Conservation (phyloP, 1,139 yeast genomes). For the Ashbya aceris region DNA sequence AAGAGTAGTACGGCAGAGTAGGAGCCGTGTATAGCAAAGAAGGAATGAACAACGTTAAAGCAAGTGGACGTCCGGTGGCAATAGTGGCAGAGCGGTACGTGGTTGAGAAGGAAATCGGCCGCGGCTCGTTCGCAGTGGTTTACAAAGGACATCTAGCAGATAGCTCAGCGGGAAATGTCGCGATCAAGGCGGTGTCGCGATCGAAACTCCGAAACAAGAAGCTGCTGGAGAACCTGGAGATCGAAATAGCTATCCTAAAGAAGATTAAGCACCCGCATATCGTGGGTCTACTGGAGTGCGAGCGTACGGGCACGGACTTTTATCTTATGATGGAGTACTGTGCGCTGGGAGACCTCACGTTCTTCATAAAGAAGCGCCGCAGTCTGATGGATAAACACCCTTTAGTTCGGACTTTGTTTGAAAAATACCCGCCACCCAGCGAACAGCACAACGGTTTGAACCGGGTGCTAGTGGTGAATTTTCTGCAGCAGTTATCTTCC, state of each 20-base stretch:
- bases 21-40: too few species aligned
- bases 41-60: too few species aligned
- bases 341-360: conserved; percentile 86
- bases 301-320: conserved; percentile 69
- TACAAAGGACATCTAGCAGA: conserved; percentile 48
- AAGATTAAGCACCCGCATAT: conserved; percentile 88
- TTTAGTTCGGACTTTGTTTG: conserved; percentile 62
- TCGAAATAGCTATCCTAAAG: conserved; percentile 80
- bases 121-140: conserved; percentile 92
- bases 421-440: conserved; percentile 72
- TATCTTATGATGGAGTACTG: conserved; percentile 97
- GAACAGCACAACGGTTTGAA: conserved; percentile 70
- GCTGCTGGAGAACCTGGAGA: conserved; percentile 78
- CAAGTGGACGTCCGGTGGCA: neutral
- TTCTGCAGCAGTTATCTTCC: conserved; percentile 74
- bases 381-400: conserved; percentile 73
- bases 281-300: conserved; percentile 75
- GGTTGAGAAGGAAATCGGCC: conserved; percentile 60
- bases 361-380: conserved; percentile 67
- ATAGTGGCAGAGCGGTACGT: conserved; percentile 17
- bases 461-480: conserved; percentile 69
- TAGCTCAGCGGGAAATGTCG: conserved; percentile 33
- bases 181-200: conserved; percentile 79
- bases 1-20: too few species aligned
- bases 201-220: conserved; percentile 79